A percentile compares a stretch with the other conserved stretches of the same genome.
phyloP scores from a whole-genome alignment of 306 rosid species.

The Cicer cuneatum region DNA sequence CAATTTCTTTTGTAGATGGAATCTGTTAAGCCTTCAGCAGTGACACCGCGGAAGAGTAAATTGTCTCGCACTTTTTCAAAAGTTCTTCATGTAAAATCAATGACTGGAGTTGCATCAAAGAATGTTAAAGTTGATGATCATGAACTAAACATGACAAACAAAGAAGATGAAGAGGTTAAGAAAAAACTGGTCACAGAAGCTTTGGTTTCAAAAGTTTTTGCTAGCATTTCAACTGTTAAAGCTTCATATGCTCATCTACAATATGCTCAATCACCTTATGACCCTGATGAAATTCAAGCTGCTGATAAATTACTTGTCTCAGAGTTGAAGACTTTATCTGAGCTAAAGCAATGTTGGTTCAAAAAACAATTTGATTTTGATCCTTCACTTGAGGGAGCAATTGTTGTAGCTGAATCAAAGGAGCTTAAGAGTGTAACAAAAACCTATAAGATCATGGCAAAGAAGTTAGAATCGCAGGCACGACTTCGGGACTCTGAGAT shows the following conservation, averaged over 20 bases:
- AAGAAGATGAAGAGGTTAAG: slow-evolving; percentile 61
- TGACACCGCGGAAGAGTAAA: slow-evolving; percentile 68
- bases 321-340: slow-evolving; percentile 75
- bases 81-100: slow-evolving; percentile 65
- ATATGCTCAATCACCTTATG: slow-evolving; percentile 76
- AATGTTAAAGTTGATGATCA: slow-evolving; percentile 51
- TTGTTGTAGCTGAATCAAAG: slow-evolving; percentile 66
- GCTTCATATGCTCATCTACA: slow-evolving; percentile 86
- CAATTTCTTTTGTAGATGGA: slow-evolving; percentile 68
- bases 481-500: slow-evolving; percentile 70
- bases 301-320: slow-evolving; percentile 63
- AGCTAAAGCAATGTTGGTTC: slow-evolving; percentile 68
- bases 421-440: slow-evolving; percentile 70
- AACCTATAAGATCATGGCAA: slow-evolving; percentile 59
- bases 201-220: slow-evolving; percentile 69
- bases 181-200: slow-evolving; percentile 63
- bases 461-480: slow-evolving; percentile 71
- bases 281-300: slow-evolving; percentile 72
- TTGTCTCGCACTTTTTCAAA: slow-evolving; percentile 71
- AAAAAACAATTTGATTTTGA: slow-evolving; percentile 71
- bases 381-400: slow-evolving; percentile 63
- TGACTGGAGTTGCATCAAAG: slow-evolving; percentile 57
- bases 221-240: slow-evolving; percentile 71
- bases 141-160: slow-evolving; percentile 36
- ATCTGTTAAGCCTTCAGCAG: slow-evolving; percentile 60